Conservation (phyloP, 2,329 filamentous ascomycete genomes). For the Fusarium papillatum region DNA sequence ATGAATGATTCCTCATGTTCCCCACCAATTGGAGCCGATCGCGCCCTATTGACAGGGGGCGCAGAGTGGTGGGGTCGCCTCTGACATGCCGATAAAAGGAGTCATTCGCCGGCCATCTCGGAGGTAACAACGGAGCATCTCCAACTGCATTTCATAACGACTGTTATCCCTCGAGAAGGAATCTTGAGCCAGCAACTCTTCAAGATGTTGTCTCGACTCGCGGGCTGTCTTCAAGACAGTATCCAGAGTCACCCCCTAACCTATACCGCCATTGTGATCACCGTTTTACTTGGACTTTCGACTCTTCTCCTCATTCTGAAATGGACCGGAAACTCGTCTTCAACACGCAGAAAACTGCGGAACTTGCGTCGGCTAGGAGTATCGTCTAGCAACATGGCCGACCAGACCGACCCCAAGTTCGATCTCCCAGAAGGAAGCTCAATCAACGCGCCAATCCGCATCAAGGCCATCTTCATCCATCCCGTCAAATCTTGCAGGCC, state of each 20-base stretch:
- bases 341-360: constrained; percentile 1
- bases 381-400: constrained; percentile 39
- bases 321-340: background rate
- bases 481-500: constrained; percentile 47
- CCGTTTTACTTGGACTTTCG: background rate
- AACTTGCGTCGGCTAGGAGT: constrained; percentile 37
- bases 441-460: constrained; percentile 18
- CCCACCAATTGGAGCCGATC: background rate
- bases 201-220: background rate
- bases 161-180: background rate
- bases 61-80: background rate
- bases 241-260: background rate
- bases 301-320: background rate
- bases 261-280: background rate
- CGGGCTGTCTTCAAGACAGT: background rate
- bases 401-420: constrained; percentile 39
- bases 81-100: background rate
- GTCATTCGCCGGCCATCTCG: background rate
- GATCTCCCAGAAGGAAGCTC: constrained; percentile 7
- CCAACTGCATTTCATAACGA: background rate
- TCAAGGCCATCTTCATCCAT: constrained; percentile 46
- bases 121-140: background rate
- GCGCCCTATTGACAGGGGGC: background rate
- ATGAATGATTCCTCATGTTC: background rate
- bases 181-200: background rate